A percentile compares a stretch with the other conserved stretches of the same genome.
Evolutionary conservation across 2,329 filamentous ascomycete species (phyloP).

Genomic region (Penicillium sp.): DNA sequence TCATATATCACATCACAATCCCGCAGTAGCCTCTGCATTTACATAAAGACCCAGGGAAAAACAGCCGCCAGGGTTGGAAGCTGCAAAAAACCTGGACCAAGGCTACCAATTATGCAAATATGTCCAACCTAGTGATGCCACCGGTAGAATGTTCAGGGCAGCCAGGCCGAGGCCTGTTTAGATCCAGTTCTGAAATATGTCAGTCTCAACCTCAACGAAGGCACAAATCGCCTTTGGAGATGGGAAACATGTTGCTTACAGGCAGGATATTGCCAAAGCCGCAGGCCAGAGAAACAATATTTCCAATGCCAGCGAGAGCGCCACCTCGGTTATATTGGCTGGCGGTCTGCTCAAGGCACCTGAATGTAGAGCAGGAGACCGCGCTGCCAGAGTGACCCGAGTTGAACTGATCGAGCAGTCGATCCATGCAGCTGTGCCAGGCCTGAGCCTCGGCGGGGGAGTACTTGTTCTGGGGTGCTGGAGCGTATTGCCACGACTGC

Average conservation of each 20-base stretch:
- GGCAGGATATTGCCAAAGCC: background rate
- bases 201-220: background rate
- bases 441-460: conserved; percentile 5
- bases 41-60: background rate
- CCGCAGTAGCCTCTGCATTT: background rate
- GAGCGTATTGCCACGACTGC: conserved; percentile 1
- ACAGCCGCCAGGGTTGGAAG: background rate
- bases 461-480: conserved; percentile 4
- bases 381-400: background rate
- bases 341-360: background rate
- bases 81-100: background rate
- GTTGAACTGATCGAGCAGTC: conserved; percentile 1
- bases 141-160: background rate
- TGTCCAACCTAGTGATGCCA: background rate
- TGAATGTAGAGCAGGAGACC: background rate
- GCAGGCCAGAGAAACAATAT: background rate
- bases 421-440: conserved; percentile 2
- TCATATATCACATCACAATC: background rate
- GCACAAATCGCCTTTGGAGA: background rate
- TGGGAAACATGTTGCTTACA: background rate
- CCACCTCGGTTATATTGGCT: background rate
- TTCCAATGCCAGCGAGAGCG: background rate
- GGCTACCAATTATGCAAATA: background rate
- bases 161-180: background rate
- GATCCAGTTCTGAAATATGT: background rate